These are phyloP conservation scores for Venturia asperata DNA, from an alignment of 2,329 filamentous ascomycete species.

Conservation along the genomic window DNA sequence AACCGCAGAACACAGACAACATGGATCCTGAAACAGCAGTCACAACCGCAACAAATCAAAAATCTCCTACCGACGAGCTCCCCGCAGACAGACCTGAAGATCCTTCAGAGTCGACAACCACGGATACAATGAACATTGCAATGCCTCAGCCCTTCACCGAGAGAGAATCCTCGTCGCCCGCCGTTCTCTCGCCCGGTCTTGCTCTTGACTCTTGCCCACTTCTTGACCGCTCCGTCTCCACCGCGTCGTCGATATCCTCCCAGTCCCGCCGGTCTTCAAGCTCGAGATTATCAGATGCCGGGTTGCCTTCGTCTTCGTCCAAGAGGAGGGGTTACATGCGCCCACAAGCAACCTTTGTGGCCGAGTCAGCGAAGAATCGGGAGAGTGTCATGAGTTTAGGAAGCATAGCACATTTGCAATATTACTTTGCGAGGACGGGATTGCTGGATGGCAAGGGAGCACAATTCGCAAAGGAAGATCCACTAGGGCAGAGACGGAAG, in stretches of 20 bases:
- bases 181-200: conserved; percentile 44
- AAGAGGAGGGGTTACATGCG: conserved; percentile 77
- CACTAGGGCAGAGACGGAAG: conserved; percentile 7
- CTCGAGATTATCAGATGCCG: conserved; percentile 39
- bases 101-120: background rate
- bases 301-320: conserved; percentile 6
- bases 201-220: conserved; percentile 54
- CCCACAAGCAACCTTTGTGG: conserved; percentile 80
- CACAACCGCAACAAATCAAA: background rate
- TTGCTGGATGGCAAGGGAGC: conserved; percentile 89
- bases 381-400: conserved; percentile 95
- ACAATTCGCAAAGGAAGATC: conserved; percentile 59
- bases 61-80: background rate
- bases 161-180: conserved; percentile 16
- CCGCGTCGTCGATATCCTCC: conserved; percentile 48
- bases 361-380: conserved; percentile 77
- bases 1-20: background rate
- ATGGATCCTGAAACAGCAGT: background rate
- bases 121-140: background rate
- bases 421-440: conserved; percentile 94
- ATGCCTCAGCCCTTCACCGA: conserved; percentile 5
- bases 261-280: conserved; percentile 33
- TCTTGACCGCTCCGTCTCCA: conserved; percentile 58
- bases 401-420: conserved; percentile 94
- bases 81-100: background rate